phyloP scores from a whole-genome alignment of 2,329 filamentous ascomycete genomes.

The Byssothecium circinans region DNA sequence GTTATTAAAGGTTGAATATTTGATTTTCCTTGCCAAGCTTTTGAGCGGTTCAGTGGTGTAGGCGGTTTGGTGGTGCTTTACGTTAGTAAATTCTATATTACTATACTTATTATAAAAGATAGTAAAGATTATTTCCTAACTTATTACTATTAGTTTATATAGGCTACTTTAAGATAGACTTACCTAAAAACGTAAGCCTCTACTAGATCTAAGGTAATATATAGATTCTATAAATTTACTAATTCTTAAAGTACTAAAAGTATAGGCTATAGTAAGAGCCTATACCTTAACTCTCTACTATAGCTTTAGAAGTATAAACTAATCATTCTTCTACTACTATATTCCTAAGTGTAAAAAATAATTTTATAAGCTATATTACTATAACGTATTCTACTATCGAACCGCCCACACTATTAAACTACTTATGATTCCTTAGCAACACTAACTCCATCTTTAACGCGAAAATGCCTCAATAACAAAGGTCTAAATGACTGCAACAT shows the following conservation, averaged over 20 bases:
- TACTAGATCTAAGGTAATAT: slow-evolving; percentile 7
- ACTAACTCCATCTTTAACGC: too few relatives aligned
- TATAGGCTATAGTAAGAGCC: slow-evolving; percentile 7
- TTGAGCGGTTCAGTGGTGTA: too few relatives aligned
- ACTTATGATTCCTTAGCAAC: too few relatives aligned
- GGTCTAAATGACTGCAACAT: too few relatives aligned
- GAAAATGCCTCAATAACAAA: too few relatives aligned
- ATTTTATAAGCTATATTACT: slow-evolving; percentile 12
- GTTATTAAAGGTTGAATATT: too few relatives aligned
- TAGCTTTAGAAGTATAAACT: slow-evolving; percentile 13
- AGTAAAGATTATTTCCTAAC: slow-evolving; percentile 13
- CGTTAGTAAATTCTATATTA: slow-evolving; percentile 13
- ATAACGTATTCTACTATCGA: too few relatives aligned
- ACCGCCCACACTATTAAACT: too few relatives aligned
- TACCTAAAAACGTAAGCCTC: slow-evolving; percentile 10
- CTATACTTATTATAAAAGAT: slow-evolving; percentile 11
- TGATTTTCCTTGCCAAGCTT: too few relatives aligned
- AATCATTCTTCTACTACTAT: slow-evolving; percentile 12
- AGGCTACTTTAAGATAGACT: slow-evolving; percentile 9
- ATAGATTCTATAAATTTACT: slow-evolving; percentile 8
- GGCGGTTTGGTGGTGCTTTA: too few relatives aligned
- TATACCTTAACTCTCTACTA: slow-evolving; percentile 8
- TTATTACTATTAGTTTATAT: slow-evolving; percentile 10
- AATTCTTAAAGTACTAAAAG: slow-evolving; percentile 10
- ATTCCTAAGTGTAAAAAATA: slow-evolving; percentile 14